Conservation (phyloP, 192 early-diverging fungal genomes). For the Gonapodya prolifera region DNA sequence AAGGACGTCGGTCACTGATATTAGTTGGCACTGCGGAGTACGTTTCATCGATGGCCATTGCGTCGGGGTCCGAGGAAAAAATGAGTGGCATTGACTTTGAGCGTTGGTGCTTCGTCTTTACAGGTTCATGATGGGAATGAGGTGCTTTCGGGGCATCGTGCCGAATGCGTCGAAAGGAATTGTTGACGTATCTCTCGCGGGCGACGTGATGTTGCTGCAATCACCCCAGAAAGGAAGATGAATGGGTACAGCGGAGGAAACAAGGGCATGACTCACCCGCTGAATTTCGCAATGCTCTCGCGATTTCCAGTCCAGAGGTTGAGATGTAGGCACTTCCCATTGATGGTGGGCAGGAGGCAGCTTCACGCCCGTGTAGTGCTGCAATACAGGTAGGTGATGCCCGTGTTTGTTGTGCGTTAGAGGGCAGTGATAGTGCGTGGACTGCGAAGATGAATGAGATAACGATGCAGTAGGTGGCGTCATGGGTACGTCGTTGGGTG, state of each 20-base stretch:
- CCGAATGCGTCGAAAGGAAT: not conserved
- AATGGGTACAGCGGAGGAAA: not conserved
- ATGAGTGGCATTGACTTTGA: not conserved
- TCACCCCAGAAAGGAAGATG: not conserved
- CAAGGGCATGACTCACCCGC: not conserved
- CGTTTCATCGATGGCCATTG: not conserved
- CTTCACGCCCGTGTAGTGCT: not conserved
- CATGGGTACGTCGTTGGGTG: too few species aligned
- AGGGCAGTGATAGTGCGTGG: too few species aligned
- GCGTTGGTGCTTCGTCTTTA: not conserved
- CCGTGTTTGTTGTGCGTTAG: not conserved
- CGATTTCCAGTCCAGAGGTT: not conserved
- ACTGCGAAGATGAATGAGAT: too few species aligned
- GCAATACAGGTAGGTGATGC: not conserved
- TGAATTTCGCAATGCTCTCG: not conserved
- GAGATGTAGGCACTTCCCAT: not conserved
- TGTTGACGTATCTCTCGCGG: not conserved
- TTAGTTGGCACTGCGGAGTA: not conserved
- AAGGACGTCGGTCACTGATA: not conserved
- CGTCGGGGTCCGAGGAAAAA: not conserved
- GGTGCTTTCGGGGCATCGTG: not conserved
- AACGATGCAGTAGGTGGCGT: too few species aligned
- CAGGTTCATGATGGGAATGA: not conserved
- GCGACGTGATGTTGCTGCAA: not conserved
- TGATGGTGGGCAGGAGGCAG: not conserved